Conservation (phyloP, 495 filamentous ascomycete species). For the Penicillium angulare region DNA sequence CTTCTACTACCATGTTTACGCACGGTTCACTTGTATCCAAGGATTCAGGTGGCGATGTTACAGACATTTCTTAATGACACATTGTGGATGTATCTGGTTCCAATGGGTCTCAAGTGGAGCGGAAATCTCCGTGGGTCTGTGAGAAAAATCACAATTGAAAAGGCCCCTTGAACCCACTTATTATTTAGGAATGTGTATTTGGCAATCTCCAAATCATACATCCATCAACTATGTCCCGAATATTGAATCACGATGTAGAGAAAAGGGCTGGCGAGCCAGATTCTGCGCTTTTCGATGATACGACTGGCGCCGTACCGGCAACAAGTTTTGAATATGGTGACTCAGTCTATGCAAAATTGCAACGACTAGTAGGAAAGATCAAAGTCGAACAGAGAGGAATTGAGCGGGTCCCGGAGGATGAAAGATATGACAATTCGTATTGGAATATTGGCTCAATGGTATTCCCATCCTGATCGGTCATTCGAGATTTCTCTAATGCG, state of each 20-base stretch:
- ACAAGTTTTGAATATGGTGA: conserved; percentile 56
- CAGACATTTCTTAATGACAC: too few relatives aligned
- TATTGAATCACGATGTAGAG: conserved; percentile 10
- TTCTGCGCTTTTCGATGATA: conserved; percentile 33
- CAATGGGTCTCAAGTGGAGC: too few relatives aligned
- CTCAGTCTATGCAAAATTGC: conserved; percentile 56
- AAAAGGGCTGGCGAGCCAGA: conserved; percentile 9
- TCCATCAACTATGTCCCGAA: not conserved
- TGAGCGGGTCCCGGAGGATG: conserved; percentile 41
- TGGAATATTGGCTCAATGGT: conserved; percentile 36
- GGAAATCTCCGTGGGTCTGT: conserved; percentile 17
- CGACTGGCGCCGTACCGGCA: conserved; percentile 51
- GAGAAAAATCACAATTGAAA: conserved; percentile 2
- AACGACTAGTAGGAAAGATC: conserved; percentile 35
- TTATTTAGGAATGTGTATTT: too few relatives aligned
- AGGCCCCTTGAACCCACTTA: too few relatives aligned
- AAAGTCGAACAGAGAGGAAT: conserved; percentile 34
- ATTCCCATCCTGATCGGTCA: conserved; percentile 16
- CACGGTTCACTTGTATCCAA: too few relatives aligned
- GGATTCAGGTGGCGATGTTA: too few relatives aligned
- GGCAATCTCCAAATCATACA: not conserved
- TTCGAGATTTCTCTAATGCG: conserved; percentile 12
- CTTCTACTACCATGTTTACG: too few relatives aligned
- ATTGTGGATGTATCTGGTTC: too few relatives aligned
- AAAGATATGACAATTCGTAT: conserved; percentile 46